Conservation (phyloP, 768 basidiomycete genomes). For the Serendipita sp. region DNA sequence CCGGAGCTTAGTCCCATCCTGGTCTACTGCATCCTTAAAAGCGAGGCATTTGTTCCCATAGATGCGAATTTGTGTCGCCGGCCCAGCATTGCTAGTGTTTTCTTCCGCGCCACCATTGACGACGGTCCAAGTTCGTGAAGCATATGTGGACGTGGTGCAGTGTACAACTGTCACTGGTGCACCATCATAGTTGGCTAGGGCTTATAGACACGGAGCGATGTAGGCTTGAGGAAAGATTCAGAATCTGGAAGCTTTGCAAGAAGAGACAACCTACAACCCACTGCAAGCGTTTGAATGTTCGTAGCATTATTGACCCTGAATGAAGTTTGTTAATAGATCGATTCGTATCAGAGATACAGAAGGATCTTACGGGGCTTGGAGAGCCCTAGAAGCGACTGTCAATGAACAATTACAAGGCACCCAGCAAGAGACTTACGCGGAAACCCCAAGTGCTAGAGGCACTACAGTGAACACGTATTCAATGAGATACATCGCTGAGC, state of each 20-base stretch:
- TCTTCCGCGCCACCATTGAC: not conserved
- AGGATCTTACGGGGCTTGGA: not conserved
- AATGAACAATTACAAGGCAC: not conserved
- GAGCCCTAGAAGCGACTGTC: not conserved
- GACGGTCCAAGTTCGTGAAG: not conserved
- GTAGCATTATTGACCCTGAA: not conserved
- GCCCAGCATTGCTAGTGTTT: not conserved
- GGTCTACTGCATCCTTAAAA: not conserved
- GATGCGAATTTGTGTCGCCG: not conserved
- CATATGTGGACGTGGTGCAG: not conserved
- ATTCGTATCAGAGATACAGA: not conserved
- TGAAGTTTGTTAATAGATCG: not conserved
- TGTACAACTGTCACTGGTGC: not conserved
- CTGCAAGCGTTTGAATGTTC: not conserved
- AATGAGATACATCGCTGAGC: too few species aligned
- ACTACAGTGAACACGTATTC: not conserved
- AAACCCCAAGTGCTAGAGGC: not conserved
- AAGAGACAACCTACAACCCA: not conserved
- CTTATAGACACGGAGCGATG: not conserved
- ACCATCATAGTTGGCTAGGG: not conserved
- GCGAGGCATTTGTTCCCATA: not conserved
- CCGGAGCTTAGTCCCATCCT: not conserved
- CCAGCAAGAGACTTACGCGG: too few species aligned
- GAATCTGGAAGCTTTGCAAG: too few species aligned
- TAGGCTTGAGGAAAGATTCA: not conserved